Percentiles rank a stretch among this genome's conserved stretches.
phyloP scores from a whole-genome alignment of 306 rosid species.

The Glycine tomentella region DNA sequence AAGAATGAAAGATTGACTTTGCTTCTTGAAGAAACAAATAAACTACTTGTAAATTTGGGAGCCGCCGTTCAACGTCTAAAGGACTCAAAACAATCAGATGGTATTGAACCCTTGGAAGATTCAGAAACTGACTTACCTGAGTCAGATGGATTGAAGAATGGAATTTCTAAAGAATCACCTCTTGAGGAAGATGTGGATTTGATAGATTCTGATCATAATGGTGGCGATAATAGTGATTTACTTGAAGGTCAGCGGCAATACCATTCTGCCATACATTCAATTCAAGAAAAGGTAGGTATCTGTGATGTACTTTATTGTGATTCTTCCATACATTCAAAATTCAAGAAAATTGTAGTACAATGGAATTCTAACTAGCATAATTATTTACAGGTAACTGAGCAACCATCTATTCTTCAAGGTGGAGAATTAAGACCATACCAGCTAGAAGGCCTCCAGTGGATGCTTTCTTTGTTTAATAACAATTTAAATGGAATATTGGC shows the following conservation, averaged over 20 bases:
- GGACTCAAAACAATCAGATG: constrained; percentile 74
- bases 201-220: constrained; percentile 71
- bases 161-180: constrained; percentile 59
- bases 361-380: constrained; percentile 43
- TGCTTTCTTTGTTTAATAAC: constrained; percentile 92
- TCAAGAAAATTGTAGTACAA: constrained; percentile 26
- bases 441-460: constrained; percentile 94
- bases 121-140: too few relatives aligned
- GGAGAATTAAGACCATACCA: constrained; percentile 92
- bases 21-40: constrained; percentile 94
- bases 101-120: background rate
- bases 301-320: background rate
- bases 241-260: constrained; percentile 97
- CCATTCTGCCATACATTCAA: constrained; percentile 90
- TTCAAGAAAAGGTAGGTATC: constrained; percentile 80
- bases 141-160: constrained; percentile 48
- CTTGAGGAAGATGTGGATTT: constrained; percentile 70
- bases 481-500: constrained; percentile 92
- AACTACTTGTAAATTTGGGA: constrained; percentile 88
- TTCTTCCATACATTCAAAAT: constrained; percentile 18
- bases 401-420: constrained; percentile 85
- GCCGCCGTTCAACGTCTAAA: constrained; percentile 97
- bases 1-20: constrained; percentile 86
- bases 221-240: constrained; percentile 69
- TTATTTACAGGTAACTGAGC: constrained; percentile 78